Conservation (phyloP, 2,329 filamentous ascomycete species). For the Xylaria sp. region DNA sequence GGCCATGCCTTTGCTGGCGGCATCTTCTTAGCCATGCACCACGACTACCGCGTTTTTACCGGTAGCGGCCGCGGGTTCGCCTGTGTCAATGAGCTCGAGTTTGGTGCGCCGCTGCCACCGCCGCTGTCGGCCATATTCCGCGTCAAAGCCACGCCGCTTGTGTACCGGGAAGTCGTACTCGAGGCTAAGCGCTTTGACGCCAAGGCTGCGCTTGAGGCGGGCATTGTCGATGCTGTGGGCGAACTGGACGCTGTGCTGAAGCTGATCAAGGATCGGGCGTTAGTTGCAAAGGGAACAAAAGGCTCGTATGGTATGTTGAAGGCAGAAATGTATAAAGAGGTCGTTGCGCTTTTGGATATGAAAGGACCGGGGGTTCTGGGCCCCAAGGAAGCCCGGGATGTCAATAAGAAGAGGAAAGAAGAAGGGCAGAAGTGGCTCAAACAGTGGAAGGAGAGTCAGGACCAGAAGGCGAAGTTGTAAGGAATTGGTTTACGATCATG, state of each 20-base stretch:
- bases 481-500: not conserved
- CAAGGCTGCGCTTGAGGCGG: constrained; percentile 70
- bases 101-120: constrained; percentile 78
- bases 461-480: constrained; percentile 57
- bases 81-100: constrained; percentile 84
- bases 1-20: constrained; percentile 85
- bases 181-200: constrained; percentile 77
- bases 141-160: constrained; percentile 68
- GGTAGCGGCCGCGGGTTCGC: constrained; percentile 69
- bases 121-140: constrained; percentile 81
- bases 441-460: constrained; percentile 58
- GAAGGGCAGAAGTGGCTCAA: constrained; percentile 60
- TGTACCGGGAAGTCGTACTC: constrained; percentile 74
- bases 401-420: constrained; percentile 61
- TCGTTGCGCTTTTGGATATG: constrained; percentile 66
- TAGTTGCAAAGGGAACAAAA: constrained; percentile 70
- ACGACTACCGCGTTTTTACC: constrained; percentile 83
- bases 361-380: constrained; percentile 32
- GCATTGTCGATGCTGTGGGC: constrained; percentile 73
- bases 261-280: constrained; percentile 68
- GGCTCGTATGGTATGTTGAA: constrained; percentile 79
- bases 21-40: constrained; percentile 83
- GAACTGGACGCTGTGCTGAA: constrained; percentile 68
- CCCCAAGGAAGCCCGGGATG: constrained; percentile 56
- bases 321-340: constrained; percentile 78